Evolutionary conservation across 352 stramenopile genomes (phyloP).

Genomic region (Phytophthora ramorum): DNA sequence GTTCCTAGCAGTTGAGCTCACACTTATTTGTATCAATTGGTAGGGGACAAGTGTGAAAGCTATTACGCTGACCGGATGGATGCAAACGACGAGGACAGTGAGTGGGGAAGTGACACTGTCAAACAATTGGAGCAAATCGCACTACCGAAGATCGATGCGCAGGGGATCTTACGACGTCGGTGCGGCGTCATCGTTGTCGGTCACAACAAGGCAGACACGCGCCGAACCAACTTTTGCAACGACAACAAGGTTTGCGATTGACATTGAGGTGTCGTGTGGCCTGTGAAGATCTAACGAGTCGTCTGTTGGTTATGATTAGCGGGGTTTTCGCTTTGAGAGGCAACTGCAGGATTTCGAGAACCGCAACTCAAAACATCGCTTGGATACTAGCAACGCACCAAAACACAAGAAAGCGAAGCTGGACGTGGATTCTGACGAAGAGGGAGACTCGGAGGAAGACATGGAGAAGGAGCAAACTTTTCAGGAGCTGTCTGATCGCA

Average conservation of each 20-base stretch:
- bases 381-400: background rate
- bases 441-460: background rate
- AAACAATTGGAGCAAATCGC: background rate
- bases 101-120: background rate
- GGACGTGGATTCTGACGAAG: background rate
- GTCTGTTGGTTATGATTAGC: background rate
- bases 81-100: background rate
- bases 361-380: background rate
- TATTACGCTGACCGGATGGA: constrained; percentile 11
- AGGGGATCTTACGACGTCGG: background rate
- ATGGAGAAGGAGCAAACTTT: background rate
- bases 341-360: background rate
- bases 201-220: background rate
- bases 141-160: background rate
- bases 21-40: background rate
- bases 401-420: constrained; percentile 1
- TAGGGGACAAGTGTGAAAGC: background rate
- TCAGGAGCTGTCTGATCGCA: constrained; percentile 1
- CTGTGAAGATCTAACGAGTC: background rate
- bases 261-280: background rate
- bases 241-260: background rate
- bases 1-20: background rate
- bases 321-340: background rate
- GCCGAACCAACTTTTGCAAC: constrained; percentile 1
- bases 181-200: background rate